These are phyloP conservation scores for Ogataea sp. DNA, from an alignment of 805 yeast genomes.

Conservation along the genomic window DNA sequence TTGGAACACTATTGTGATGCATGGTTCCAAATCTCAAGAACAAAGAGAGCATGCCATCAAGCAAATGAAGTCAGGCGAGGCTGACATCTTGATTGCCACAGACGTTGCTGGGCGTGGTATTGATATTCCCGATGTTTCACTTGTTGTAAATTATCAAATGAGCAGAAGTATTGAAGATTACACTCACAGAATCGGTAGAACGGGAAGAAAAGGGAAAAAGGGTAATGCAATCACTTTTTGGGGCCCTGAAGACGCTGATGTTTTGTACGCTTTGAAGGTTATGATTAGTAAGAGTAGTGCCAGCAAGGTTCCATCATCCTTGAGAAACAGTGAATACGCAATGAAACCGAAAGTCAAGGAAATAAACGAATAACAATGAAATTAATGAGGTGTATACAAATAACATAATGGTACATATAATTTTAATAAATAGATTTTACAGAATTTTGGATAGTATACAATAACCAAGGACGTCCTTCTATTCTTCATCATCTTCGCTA, in stretches of 20 bases:
- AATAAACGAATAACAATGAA: slow-evolving; percentile 7
- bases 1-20: slow-evolving; percentile 53
- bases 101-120: slow-evolving; percentile 96
- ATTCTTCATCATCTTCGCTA: slow-evolving; percentile 3
- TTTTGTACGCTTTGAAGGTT: slow-evolving; percentile 42
- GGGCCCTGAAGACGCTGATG: slow-evolving; percentile 44
- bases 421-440: too few species aligned
- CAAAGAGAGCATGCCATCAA: slow-evolving; percentile 74
- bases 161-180: slow-evolving; percentile 63
- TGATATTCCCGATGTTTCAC: slow-evolving; percentile 78
- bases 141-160: slow-evolving; percentile 87
- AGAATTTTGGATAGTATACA: too few species aligned
- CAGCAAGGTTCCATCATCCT: slow-evolving; percentile 33
- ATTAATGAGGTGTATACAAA: too few species aligned
- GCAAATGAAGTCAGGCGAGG: slow-evolving; percentile 45
- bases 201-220: slow-evolving; percentile 81
- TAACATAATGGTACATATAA: too few species aligned
- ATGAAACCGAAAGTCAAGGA: slow-evolving; percentile 2
- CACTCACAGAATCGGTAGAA: slow-evolving; percentile 81
- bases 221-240: slow-evolving; percentile 77
- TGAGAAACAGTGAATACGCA: slow-evolving; percentile 17
- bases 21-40: slow-evolving; percentile 82
- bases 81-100: slow-evolving; percentile 74
- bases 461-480: too few species aligned
- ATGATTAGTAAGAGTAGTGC: slow-evolving; percentile 34